Percentiles rank a stretch among this genome's conserved stretches.
These are phyloP conservation scores for Penicillium cosmopolitanum DNA, from an alignment of 495 filamentous ascomycete genomes.

Conservation along the genomic window DNA sequence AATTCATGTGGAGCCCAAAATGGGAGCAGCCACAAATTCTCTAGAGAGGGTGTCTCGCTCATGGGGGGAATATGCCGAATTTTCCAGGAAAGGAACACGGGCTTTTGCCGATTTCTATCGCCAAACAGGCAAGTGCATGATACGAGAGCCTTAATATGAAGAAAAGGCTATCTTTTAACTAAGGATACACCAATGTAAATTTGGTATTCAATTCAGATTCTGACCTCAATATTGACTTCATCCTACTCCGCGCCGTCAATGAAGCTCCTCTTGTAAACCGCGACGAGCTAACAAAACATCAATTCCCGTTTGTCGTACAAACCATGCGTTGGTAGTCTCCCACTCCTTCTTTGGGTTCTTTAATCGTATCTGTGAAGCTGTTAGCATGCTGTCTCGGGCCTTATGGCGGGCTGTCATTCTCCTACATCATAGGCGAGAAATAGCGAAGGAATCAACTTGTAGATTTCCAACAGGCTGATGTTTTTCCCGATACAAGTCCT, in stretches of 20 bases:
- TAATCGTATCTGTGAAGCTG: slow-evolving; percentile 27
- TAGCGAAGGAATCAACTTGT: slow-evolving; percentile 75
- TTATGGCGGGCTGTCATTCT: neutral
- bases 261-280: neutral
- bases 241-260: too few species aligned
- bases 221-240: too few species aligned
- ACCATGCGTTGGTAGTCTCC: slow-evolving; percentile 39
- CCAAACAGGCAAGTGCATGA: neutral
- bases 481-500: slow-evolving; percentile 74
- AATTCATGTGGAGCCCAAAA: slow-evolving; percentile 12
- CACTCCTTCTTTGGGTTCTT: slow-evolving; percentile 31
- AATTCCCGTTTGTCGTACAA: slow-evolving; percentile 34
- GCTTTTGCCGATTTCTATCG: neutral
- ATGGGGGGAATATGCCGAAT: slow-evolving; percentile 2
- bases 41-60: slow-evolving; percentile 15
- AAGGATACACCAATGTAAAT: too few species aligned
- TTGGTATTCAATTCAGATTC: too few species aligned
- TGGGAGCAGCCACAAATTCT: slow-evolving; percentile 9
- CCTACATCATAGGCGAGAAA: slow-evolving; percentile 63
- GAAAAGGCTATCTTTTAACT: neutral
- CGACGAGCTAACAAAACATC: slow-evolving; percentile 16
- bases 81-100: neutral
- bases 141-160: neutral
- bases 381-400: neutral
- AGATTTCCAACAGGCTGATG: slow-evolving; percentile 75